A percentile compares a stretch with the other conserved stretches of the same genome.
Evolutionary conservation across 2,329 filamentous ascomycete species (phyloP).

Genomic region (Arthrobotrys pseudoclavata): DNA sequence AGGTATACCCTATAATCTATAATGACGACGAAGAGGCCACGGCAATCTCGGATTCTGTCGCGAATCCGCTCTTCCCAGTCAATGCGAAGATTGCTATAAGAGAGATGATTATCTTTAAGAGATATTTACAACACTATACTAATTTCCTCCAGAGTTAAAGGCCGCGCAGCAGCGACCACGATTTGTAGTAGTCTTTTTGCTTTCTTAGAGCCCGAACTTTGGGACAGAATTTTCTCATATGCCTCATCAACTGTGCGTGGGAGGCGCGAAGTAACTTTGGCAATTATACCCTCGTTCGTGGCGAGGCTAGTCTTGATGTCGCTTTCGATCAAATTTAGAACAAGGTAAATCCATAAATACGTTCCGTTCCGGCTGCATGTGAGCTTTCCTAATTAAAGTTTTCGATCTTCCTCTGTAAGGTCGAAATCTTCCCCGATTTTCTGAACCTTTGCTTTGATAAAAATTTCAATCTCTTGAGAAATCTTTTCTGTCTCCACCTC

Average conservation of each 20-base stretch:
- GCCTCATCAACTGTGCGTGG: constrained; percentile 64
- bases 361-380: constrained; percentile 63
- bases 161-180: constrained; percentile 65
- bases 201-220: constrained; percentile 62
- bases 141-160: constrained; percentile 66
- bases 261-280: constrained; percentile 58
- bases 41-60: constrained; percentile 63
- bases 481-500: constrained; percentile 66
- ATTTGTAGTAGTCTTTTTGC: constrained; percentile 65
- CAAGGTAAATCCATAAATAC: constrained; percentile 66
- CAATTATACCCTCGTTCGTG: constrained; percentile 57
- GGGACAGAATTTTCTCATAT: constrained; percentile 66
- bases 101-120: constrained; percentile 44
- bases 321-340: constrained; percentile 64
- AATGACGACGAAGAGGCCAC: constrained; percentile 66
- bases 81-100: neutral
- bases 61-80: constrained; percentile 30
- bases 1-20: constrained; percentile 65
- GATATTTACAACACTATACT: constrained; percentile 62
- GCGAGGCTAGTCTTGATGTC: constrained; percentile 58
- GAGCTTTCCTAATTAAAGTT: constrained; percentile 58
- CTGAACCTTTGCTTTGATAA: constrained; percentile 65
- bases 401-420: constrained; percentile 38
- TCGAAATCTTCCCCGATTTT: constrained; percentile 61
- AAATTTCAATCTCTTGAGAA: constrained; percentile 65